Evolutionary conservation across 768 basidiomycete genomes (phyloP), one percentile per base, ranked within the genome.

Genomic region (Sarcodon aspratus): DNA sequence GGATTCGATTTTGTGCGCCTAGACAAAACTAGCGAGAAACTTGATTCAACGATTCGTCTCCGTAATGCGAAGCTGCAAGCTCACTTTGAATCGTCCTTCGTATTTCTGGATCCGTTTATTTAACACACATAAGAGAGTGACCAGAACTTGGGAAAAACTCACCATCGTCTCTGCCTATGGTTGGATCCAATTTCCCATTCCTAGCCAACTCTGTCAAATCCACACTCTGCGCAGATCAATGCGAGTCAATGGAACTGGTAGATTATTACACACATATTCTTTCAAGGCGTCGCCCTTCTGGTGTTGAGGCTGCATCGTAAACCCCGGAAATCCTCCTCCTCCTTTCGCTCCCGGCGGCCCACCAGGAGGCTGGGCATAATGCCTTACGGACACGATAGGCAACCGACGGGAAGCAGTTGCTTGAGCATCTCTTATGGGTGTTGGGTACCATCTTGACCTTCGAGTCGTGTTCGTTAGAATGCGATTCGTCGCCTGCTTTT

Each of bases 1-100:
- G 91, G 92, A 57, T 95, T 94, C 7, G 86, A 89, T 63, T 96
- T 96, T 2, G 92, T 95, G 57, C 93, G 66, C 38, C 91, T 72
- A 21, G 88, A 92, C 8, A 94, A 69, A 57, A 94, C 87, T 89
- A 50, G 3, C 1, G 27, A 31, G 36, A 7, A 3, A 17, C 34
- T 55, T 4, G 51, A 27, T 36, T 9, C 31, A 32, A 15, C 43
- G 36, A 35, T 21, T 47, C 21, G 43, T 5, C 13, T 44, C 27
- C 2, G 17, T 5, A 40, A 3, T 4, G 6, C 7, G 21, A 5
- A 33, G 13, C 36, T 6, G 33, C 35, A 38, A 54, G 7, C 81
- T 64, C 55, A 87, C 88, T 94, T 66, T 95, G 92, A 50, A 95
- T 84, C 1, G 91, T 94, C 45, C 92, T 71, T 8, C 89, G 76